Evolutionary conservation across 805 yeast species (phyloP).

Genomic region (Wickerhamomyces ciferrii): DNA sequence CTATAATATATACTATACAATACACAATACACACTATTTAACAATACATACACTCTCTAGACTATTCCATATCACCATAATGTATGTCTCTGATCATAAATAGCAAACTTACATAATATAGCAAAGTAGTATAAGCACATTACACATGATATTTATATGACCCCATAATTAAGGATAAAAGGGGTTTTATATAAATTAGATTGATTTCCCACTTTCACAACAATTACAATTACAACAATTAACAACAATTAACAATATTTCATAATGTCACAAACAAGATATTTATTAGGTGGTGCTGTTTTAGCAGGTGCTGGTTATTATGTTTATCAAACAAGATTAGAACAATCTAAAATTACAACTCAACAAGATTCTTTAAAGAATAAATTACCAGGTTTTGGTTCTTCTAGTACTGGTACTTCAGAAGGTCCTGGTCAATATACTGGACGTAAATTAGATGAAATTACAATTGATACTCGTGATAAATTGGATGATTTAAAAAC

Average conservation of each 20-base stretch:
- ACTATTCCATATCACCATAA: too few species aligned
- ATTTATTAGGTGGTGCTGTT: conserved; percentile 19
- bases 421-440: conserved; percentile 15
- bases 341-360: conserved; percentile 6
- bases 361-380: not conserved
- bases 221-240: not conserved
- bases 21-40: too few species aligned
- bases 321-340: conserved; percentile 18
- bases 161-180: not conserved
- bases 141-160: not conserved
- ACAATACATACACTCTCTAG: too few species aligned
- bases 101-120: conserved; percentile 1
- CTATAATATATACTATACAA: too few species aligned
- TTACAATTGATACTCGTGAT: conserved; percentile 16
- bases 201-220: not conserved
- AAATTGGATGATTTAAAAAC: conserved; percentile 10
- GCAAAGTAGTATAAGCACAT: not conserved
- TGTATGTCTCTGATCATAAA: not conserved
- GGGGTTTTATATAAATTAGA: not conserved
- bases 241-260: not conserved
- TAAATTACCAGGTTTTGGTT: conserved; percentile 6
- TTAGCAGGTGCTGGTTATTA: conserved; percentile 21
- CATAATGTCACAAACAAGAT: conserved; percentile 4
- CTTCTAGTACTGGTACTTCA: too few species aligned
- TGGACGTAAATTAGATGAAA: conserved; percentile 8